Evolutionary conservation across 1,284 basidiomycete species (phyloP).

Genomic region (Meripilus lineatus): DNA sequence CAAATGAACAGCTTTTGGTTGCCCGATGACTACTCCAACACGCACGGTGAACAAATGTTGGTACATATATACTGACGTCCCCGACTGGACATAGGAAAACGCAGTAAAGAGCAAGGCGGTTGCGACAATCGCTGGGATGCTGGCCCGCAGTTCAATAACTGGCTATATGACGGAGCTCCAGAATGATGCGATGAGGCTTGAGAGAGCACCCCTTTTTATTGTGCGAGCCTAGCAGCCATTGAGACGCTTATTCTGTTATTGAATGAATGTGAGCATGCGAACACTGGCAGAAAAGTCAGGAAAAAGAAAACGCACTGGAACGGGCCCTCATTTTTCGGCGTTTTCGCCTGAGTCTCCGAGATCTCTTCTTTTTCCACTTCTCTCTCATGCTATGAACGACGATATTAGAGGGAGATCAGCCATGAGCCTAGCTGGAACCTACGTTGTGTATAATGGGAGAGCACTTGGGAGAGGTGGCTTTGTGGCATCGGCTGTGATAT

Average conservation of each 20-base stretch:
- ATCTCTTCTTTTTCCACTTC: slow-evolving; percentile 91
- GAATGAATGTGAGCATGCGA: slow-evolving; percentile 5
- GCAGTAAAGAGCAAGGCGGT: no score
- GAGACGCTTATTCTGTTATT: slow-evolving; percentile 33
- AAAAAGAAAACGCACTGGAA: slow-evolving; percentile 62
- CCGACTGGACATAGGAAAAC: no score
- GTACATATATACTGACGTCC: no score
- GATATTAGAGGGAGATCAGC: slow-evolving; percentile 7
- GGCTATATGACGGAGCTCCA: no score
- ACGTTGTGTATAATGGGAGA: slow-evolving; percentile 28
- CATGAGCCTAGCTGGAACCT: background rate
- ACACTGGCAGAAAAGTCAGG: background rate
- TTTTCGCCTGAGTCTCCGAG: slow-evolving; percentile 82
- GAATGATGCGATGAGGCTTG: no score
- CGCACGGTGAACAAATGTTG: no score
- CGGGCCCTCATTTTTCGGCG: slow-evolving; percentile 90
- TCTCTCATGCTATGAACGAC: slow-evolving; percentile 65
- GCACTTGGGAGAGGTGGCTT: slow-evolving; percentile 16
- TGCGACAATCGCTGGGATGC: no score
- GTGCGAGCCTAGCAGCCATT: slow-evolving; percentile 26
- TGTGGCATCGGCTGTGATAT: slow-evolving; percentile 19
- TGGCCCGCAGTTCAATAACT: no score
- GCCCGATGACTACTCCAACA: no score
- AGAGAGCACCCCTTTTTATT: slow-evolving; percentile 1
- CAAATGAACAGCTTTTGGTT: no score